Conservation (phyloP, 306 rosid species). For the Citrullus amarus region DNA sequence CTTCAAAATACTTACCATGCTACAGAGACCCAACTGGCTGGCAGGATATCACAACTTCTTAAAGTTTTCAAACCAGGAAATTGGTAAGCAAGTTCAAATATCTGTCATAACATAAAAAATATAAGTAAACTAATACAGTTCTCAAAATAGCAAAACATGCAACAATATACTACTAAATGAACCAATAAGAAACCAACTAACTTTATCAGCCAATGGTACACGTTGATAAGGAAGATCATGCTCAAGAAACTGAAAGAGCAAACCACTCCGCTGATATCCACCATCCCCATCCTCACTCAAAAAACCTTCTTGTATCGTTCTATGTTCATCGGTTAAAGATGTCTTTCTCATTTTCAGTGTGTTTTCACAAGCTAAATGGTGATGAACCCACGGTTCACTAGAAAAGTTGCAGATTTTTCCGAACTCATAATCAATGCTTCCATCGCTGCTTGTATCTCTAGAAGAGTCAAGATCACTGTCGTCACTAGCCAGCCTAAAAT, state of each 20-base stretch:
- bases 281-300: conserved; percentile 67
- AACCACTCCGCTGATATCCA: conserved; percentile 33
- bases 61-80: conserved; percentile 56
- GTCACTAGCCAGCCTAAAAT: conserved; percentile 39
- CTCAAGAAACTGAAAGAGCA: conserved; percentile 68
- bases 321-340: conserved; percentile 30
- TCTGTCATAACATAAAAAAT: conserved; percentile 32
- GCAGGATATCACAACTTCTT: conserved; percentile 76
- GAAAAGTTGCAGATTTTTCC: conserved; percentile 26
- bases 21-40: conserved; percentile 83
- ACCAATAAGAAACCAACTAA: conserved; percentile 20
- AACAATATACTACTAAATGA: background rate
- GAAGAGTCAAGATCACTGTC: conserved; percentile 51
- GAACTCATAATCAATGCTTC: conserved; percentile 62
- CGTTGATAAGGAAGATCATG: conserved; percentile 72
- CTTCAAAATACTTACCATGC: conserved; percentile 51
- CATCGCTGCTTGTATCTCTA: conserved; percentile 74
- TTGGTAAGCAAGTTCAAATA: conserved; percentile 53
- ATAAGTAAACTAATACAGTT: conserved; percentile 14
- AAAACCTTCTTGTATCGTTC: conserved; percentile 33
- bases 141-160: conserved; percentile 8
- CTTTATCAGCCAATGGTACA: conserved; percentile 81
- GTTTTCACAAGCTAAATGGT: conserved; percentile 18
- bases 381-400: conserved; percentile 21
- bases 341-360: conserved; percentile 25